These are phyloP conservation scores for Colletotrichum lindemuthianum DNA, from an alignment of 2,329 filamentous ascomycete species.

Conservation along the genomic window DNA sequence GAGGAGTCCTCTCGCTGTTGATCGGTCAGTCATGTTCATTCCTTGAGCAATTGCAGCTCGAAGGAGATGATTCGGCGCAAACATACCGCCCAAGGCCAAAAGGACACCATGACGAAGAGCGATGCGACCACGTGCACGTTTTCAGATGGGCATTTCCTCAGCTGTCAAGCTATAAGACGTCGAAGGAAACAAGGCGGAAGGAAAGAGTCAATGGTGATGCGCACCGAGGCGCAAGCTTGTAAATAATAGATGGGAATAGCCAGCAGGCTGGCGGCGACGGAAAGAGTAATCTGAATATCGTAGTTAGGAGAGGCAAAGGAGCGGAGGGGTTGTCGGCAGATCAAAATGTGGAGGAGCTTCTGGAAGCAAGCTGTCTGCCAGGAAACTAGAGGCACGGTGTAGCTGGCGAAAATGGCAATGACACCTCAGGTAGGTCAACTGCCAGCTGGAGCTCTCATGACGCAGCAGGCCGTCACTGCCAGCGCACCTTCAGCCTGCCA, in stretches of 20 bases:
- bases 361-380: no score
- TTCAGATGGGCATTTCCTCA: conserved; percentile 31
- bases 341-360: no score
- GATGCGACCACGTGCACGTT: conserved; percentile 31
- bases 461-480: no score
- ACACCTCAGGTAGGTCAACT: no score
- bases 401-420: no score
- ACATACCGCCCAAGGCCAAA: conserved; percentile 86
- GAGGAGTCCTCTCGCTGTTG: conserved; percentile 79
- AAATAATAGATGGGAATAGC: not conserved
- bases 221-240: not conserved
- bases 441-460: no score
- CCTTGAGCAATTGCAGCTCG: not conserved
- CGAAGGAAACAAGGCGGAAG: not conserved
- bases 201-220: conserved; percentile 8
- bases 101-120: conserved; percentile 72
- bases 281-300: no score
- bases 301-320: no score
- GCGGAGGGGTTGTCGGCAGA: no score
- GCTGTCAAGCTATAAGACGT: conserved; percentile 1
- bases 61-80: not conserved
- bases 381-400: no score
- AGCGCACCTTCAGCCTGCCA: no score
- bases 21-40: not conserved
- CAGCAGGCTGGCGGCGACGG: no score